phyloP scores from a whole-genome alignment of 768 basidiomycete genomes.

The Gyrodon lividus region DNA sequence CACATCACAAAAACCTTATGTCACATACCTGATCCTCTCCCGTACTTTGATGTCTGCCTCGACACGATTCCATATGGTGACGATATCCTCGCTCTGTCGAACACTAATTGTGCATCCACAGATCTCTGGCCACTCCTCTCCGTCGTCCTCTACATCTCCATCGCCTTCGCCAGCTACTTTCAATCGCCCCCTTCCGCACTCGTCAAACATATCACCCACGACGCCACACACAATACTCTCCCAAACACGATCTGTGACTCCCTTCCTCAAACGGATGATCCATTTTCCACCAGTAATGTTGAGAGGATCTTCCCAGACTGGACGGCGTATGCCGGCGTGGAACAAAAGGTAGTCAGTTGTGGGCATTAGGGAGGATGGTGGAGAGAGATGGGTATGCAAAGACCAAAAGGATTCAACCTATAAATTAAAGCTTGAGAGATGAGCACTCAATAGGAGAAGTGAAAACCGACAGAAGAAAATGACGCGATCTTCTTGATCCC shows the following conservation, averaged over 20 bases:
- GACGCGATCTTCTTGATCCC: constrained; percentile 91
- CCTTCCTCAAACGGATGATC: constrained; percentile 91
- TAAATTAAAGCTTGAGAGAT: constrained; percentile 7
- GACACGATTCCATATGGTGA: constrained; percentile 88
- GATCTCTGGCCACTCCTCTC: constrained; percentile 71
- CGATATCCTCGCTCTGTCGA: constrained; percentile 89
- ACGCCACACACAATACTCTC: constrained; percentile 85
- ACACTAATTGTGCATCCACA: constrained; percentile 96
- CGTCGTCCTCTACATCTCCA: constrained; percentile 35
- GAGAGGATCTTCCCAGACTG: constrained; percentile 95
- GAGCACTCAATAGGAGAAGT: not conserved
- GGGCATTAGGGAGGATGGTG: constrained; percentile 79
- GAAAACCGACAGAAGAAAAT: constrained; percentile 72
- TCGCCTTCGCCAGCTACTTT: constrained; percentile 34
- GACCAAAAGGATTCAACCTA: constrained; percentile 97
- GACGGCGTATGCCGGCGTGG: constrained; percentile 78
- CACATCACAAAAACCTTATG: constrained; percentile 29
- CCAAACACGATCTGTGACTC: constrained; percentile 88
- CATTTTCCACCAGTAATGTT: constrained; percentile 90
- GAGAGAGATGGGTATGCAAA: constrained; percentile 85
- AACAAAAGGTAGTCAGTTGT: constrained; percentile 96
- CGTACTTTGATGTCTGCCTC: constrained; percentile 74
- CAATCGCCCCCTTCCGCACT: constrained; percentile 41
- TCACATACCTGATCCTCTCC: constrained; percentile 76
- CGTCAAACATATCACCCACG: constrained; percentile 88